These are phyloP conservation scores for Didymella arachidicola DNA, from an alignment of 2,329 filamentous ascomycete species.

Conservation along the genomic window DNA sequence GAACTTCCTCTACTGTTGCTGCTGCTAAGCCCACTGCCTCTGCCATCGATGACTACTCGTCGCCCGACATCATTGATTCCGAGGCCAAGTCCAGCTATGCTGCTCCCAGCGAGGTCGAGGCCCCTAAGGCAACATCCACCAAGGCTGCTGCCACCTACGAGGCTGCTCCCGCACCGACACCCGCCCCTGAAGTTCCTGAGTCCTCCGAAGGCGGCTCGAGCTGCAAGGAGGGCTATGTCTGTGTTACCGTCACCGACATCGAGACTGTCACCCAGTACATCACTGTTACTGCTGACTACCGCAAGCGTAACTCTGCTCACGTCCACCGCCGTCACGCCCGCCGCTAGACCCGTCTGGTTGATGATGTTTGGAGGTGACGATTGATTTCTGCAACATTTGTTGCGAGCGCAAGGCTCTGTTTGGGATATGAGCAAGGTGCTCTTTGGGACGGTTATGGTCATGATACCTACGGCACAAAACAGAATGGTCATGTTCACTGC, in stretches of 20 bases:
- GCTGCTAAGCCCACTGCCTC: constrained; percentile 15
- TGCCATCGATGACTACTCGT: constrained; percentile 18
- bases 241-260: constrained; percentile 35
- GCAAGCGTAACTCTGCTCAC: constrained; percentile 21
- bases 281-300: constrained; percentile 36
- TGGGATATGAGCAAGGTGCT: constrained; percentile 16
- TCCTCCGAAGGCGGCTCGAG: constrained; percentile 5
- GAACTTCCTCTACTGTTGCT: not conserved
- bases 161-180: constrained; percentile 31
- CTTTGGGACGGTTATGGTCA: constrained; percentile 8
- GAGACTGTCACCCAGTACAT: constrained; percentile 39
- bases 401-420: constrained; percentile 18
- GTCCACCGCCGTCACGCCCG: constrained; percentile 14
- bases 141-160: constrained; percentile 29
- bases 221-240: constrained; percentile 35
- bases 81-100: constrained; percentile 7
- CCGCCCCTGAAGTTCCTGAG: constrained; percentile 10
- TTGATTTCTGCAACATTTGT: constrained; percentile 17
- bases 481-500: constrained; percentile 11
- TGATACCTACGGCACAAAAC: constrained; percentile 11
- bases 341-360: constrained; percentile 3
- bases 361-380: not conserved
- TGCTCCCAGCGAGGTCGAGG: constrained; percentile 13
- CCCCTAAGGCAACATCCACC: constrained; percentile 17
- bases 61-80: constrained; percentile 12